These are phyloP conservation scores for Geoglossum glabrum DNA, from an alignment of 495 filamentous ascomycete species.

Conservation along the genomic window DNA sequence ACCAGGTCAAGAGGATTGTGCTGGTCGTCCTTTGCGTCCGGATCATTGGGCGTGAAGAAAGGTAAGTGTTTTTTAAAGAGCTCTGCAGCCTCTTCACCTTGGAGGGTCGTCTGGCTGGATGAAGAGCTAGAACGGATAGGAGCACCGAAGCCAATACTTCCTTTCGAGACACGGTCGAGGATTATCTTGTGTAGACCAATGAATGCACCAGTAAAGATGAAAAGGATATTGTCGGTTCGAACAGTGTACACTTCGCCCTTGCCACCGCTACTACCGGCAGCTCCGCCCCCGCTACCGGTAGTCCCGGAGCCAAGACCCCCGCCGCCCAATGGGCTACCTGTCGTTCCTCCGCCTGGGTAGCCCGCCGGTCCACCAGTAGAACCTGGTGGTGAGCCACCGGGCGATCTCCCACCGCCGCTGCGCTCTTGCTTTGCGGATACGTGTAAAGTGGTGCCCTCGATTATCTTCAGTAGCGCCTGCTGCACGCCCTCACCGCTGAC, in stretches of 20 bases:
- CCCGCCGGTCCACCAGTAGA: conserved; percentile 11
- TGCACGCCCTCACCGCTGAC: conserved; percentile 89
- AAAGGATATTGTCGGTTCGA: conserved; percentile 87
- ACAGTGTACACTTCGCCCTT: conserved; percentile 82
- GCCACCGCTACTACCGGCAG: conserved; percentile 12
- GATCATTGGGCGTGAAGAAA: conserved; percentile 32
- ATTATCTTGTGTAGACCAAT: conserved; percentile 81
- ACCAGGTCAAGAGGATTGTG: conserved; percentile 52
- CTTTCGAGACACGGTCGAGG: conserved; percentile 65
- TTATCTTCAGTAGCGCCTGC: conserved; percentile 85
- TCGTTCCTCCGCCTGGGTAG: conserved; percentile 2
- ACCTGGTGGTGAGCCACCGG: conserved; percentile 3
- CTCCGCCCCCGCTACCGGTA: conserved; percentile 2
- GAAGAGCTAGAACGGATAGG: conserved; percentile 35
- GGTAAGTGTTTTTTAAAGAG: conserved; percentile 49
- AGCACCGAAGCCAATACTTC: conserved; percentile 83
- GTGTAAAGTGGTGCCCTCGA: conserved; percentile 87
- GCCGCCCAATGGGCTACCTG: conserved; percentile 3
- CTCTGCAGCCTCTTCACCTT: conserved; percentile 29
- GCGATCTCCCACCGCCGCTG: conserved; percentile 26
- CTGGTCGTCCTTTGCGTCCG: conserved; percentile 13
- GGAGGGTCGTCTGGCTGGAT: conserved; percentile 17
- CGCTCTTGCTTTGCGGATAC: conserved; percentile 66
- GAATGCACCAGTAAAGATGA: conserved; percentile 90
- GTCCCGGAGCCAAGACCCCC: conserved; percentile 2